Conservation (phyloP, 2,329 filamentous ascomycete genomes). For the Dendrostoma leiphaemia region DNA sequence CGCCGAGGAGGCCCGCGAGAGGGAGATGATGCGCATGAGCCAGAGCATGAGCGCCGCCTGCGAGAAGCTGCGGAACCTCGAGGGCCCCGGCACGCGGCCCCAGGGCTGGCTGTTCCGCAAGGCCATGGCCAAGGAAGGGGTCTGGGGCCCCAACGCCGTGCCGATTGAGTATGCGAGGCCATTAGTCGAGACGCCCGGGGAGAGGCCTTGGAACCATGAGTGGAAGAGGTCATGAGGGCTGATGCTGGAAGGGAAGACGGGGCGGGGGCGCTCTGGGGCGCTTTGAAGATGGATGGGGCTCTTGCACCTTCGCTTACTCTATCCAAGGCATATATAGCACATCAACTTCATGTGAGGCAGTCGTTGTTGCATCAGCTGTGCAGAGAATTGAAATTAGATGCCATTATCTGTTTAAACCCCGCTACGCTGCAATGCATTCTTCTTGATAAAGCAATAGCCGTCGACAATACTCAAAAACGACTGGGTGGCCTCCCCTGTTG, state of each 20-base stretch:
- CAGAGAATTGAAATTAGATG: slow-evolving; percentile 18
- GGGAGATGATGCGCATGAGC: slow-evolving; percentile 75
- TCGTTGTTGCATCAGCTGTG: too few species aligned
- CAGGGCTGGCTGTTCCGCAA: slow-evolving; percentile 78
- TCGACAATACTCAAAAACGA: slow-evolving; percentile 5
- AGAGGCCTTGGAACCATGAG: slow-evolving; percentile 84
- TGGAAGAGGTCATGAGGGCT: slow-evolving; percentile 67
- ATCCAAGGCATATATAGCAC: too few species aligned
- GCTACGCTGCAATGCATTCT: slow-evolving; percentile 19
- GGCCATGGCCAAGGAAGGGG: slow-evolving; percentile 86
- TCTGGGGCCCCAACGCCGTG: slow-evolving; percentile 69
- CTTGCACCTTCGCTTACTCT: too few species aligned
- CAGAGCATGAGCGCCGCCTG: slow-evolving; percentile 81
- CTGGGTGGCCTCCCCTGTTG: background rate
- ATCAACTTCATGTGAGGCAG: too few species aligned
- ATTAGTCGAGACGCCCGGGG: slow-evolving; percentile 79
- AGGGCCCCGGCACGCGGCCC: slow-evolving; percentile 54
- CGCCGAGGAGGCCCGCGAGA: slow-evolving; percentile 60
- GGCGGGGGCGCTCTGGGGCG: too few species aligned
- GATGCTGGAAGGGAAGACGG: background rate
- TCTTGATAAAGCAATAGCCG: slow-evolving; percentile 8
- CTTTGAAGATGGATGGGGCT: too few species aligned
- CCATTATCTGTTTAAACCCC: slow-evolving; percentile 17
- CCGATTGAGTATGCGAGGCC: slow-evolving; percentile 88
- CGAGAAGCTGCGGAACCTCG: slow-evolving; percentile 71